A percentile compares a stretch with the other conserved stretches of the same genome.
These are phyloP conservation scores for Chloranthus sessilifolius DNA, from an alignment of 164 flowering plant species.

Conservation along the genomic window DNA sequence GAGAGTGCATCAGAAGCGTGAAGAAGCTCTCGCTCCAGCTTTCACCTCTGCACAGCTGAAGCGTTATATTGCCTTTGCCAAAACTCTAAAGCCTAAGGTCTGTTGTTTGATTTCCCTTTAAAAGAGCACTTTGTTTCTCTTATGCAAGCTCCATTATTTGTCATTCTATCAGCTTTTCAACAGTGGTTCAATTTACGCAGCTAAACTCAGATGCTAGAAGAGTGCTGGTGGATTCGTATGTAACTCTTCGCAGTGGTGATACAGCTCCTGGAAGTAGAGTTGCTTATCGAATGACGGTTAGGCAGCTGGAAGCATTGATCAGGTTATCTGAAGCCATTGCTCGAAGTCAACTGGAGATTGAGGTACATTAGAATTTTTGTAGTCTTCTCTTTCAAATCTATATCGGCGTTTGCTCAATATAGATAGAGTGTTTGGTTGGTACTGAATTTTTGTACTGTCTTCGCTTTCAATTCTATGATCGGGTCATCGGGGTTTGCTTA, in stretches of 20 bases:
- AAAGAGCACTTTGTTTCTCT: neutral
- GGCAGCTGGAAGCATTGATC: slow-evolving; percentile 92
- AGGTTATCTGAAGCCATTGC: slow-evolving; percentile 95
- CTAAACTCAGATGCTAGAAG: slow-evolving; percentile 68
- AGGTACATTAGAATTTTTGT: slow-evolving; percentile 30
- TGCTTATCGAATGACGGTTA: slow-evolving; percentile 97
- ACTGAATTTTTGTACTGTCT: too few species aligned
- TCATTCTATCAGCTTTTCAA: slow-evolving; percentile 1
- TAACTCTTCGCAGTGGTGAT: slow-evolving; percentile 85
- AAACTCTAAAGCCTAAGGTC: slow-evolving; percentile 91
- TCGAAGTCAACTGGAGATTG: slow-evolving; percentile 64
- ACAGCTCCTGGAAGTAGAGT: slow-evolving; percentile 89
- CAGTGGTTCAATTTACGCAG: slow-evolving; percentile 30
- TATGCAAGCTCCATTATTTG: neutral
- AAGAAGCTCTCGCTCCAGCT: slow-evolving; percentile 79
- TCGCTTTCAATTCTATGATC: too few species aligned
- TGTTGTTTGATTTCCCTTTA: neutral
- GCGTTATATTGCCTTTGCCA: slow-evolving; percentile 90
- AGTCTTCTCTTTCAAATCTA: too few species aligned
- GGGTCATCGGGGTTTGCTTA: too few species aligned
- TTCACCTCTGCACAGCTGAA: slow-evolving; percentile 78
- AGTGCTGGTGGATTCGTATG: slow-evolving; percentile 89
- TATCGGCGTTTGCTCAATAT: too few species aligned
- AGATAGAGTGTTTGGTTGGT: too few species aligned
- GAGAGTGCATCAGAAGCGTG: slow-evolving; percentile 89